phyloP scores from a whole-genome alignment of 164 flowering plant genomes.

The Vitis rotundifolia region DNA sequence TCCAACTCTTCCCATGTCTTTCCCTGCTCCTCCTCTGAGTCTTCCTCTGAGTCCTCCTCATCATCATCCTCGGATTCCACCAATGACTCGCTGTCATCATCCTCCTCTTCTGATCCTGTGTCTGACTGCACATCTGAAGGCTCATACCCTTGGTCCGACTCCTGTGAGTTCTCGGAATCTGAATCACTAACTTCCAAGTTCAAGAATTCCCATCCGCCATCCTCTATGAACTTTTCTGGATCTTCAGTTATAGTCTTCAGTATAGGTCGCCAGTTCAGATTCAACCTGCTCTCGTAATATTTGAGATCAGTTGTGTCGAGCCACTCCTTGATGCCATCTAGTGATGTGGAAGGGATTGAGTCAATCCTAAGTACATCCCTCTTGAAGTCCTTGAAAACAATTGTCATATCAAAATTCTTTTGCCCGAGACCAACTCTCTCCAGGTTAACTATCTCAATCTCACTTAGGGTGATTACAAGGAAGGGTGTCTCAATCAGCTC shows the following conservation, averaged over 20 bases:
- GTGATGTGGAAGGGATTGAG: constrained; percentile 75
- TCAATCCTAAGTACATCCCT: constrained; percentile 75
- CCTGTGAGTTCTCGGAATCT: constrained; percentile 65
- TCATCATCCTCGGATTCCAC: constrained; percentile 87
- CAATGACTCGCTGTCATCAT: constrained; percentile 63
- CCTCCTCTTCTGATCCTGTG: constrained; percentile 62
- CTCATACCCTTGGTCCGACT: constrained; percentile 73
- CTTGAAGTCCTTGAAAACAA: constrained; percentile 89
- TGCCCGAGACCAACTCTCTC: constrained; percentile 86
- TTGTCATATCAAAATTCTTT: constrained; percentile 83
- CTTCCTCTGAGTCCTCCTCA: constrained; percentile 67
- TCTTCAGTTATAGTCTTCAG: constrained; percentile 77
- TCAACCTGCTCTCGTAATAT: constrained; percentile 82
- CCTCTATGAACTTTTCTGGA: constrained; percentile 68
- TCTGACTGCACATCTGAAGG: constrained; percentile 74
- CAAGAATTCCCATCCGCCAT: constrained; percentile 90
- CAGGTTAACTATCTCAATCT: constrained; percentile 85
- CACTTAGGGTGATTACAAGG: constrained; percentile 64
- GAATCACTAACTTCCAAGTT: constrained; percentile 81
- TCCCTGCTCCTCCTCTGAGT: constrained; percentile 74
- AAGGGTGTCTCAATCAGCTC: constrained; percentile 78
- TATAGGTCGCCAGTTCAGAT: constrained; percentile 70
- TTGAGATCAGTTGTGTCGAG: constrained; percentile 79
- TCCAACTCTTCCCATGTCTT: constrained; percentile 94
- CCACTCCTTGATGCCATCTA: constrained; percentile 89